Evolutionary conservation across 2,329 filamentous ascomycete species (phyloP).

Genomic region (Xylariaceae sp.): DNA sequence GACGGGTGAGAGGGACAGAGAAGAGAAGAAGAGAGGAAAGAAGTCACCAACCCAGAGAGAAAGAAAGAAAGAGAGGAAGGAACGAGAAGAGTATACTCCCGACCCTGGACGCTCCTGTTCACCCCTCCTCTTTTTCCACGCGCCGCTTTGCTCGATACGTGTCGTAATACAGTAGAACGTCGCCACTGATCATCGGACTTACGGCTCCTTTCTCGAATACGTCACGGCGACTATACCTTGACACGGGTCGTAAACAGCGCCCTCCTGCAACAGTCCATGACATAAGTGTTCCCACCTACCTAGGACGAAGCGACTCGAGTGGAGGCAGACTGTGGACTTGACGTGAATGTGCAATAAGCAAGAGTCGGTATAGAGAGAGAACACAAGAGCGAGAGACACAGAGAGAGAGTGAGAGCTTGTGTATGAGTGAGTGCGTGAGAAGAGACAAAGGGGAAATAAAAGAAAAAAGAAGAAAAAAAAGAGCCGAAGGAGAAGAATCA

Average conservation of each 20-base stretch:
- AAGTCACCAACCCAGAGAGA: not conserved
- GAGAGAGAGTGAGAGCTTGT: not conserved
- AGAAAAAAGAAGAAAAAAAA: not conserved
- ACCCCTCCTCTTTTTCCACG: not conserved
- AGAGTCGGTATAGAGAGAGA: not conserved
- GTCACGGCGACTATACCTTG: not conserved
- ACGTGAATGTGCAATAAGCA: not conserved
- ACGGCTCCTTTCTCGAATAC: slow-evolving; percentile 1
- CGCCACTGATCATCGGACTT: not conserved
- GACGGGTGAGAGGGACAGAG: not conserved
- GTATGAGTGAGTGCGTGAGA: not conserved
- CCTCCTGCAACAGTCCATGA: slow-evolving; percentile 11
- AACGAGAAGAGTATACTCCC: not conserved
- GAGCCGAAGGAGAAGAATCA: not conserved
- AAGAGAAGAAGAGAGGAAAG: not conserved
- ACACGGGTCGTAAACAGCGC: slow-evolving; percentile 13
- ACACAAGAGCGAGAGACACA: not conserved
- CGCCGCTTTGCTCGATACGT: slow-evolving; percentile 1
- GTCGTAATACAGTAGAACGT: not conserved
- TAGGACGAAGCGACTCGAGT: slow-evolving; percentile 7
- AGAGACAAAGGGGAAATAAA: not conserved
- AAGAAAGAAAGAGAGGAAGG: not conserved
- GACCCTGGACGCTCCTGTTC: not conserved
- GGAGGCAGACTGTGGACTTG: not conserved
- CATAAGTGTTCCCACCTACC: slow-evolving; percentile 7